Base-by-base conservation (phyloP, 2,329 filamentous ascomycete genomes). In the Exophiala sp. region DNA sequence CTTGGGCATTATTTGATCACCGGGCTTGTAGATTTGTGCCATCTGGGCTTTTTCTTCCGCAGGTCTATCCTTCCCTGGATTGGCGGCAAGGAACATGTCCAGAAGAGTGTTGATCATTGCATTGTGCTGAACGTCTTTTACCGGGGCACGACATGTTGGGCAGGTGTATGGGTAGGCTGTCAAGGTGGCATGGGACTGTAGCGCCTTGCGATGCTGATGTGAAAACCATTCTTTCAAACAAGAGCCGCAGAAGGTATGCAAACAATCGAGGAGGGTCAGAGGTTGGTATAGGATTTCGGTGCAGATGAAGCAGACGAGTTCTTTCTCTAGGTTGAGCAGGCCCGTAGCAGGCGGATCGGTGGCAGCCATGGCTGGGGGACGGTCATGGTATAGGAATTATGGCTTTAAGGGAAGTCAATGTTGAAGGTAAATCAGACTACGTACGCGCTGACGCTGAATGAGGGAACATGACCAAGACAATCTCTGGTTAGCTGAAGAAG, bases 231-330 rank as follows among this genome's bases (percentile, higher is more conserved):
- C 88, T 68, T 95, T 95, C 52, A 97, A 69, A 65, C 93, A 98
- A 32, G 87, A 86, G 57, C 90, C 93, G 73, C 93, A 98, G 69
- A 94, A 98, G 39, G 91, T 96, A 70, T 95, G 89, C 38, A 95
- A 80, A 66, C 89, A 95, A 73, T 95, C 88, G 67, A 95, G 86
- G 43, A 95, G 81, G 22, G 89, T 95, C 57, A 95, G 78, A 27
- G 90, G 89, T 67, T 94, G 87, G 70, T 88, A 94, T 56, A 95
- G 82, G 58, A 95, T 80, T 68, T 97, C 93, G 61, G 91, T 95
- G 75, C 93, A 98, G 64, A 98, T 98, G 66, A 91, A 95, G 74
- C 91, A 97, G 46, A 85, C 90, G 71, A 97, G 75, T 78, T 98
- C 93, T 69, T 85, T 91, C 73, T 96, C 93, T 61, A 96, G 76